phyloP scores from a whole-genome alignment of 1,139 yeast species.

The Saccharomyces hybrid region DNA sequence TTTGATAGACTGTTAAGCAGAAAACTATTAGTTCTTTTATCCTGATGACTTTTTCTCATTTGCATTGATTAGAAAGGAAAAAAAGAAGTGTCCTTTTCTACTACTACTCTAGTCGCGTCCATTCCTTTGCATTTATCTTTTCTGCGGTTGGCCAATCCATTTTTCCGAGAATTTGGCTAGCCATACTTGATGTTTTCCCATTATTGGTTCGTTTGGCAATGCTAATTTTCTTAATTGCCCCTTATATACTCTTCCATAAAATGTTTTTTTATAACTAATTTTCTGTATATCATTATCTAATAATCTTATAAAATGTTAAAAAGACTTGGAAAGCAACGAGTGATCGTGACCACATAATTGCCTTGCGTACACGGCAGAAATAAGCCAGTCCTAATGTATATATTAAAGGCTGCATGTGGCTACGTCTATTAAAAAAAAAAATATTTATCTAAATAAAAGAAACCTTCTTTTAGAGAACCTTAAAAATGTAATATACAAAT shows the following conservation, averaged over 20 bases:
- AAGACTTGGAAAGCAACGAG: background rate
- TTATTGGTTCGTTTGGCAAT: background rate
- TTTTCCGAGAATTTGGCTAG: background rate
- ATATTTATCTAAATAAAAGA: background rate
- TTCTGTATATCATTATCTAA: background rate
- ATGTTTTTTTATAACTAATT: background rate
- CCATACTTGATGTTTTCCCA: background rate
- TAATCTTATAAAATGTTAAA: background rate
- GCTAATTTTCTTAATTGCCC: background rate
- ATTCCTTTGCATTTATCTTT: slow-evolving; percentile 9
- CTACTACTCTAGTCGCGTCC: slow-evolving; percentile 6
- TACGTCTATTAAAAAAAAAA: background rate
- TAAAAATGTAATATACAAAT: background rate
- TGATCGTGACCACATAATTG: background rate
- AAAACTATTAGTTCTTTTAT: background rate
- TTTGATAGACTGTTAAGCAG: slow-evolving; percentile 48
- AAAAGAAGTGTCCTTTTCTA: background rate
- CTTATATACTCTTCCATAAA: background rate
- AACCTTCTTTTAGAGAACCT: background rate
- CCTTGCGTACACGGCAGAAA: background rate
- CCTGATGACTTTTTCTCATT: background rate
- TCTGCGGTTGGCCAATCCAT: background rate
- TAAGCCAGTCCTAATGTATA: background rate
- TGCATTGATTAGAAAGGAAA: background rate
- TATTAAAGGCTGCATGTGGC: background rate